Evolutionary conservation across 176 grass and related monocot species (phyloP).

Genomic region (Bromus sterilis): DNA sequence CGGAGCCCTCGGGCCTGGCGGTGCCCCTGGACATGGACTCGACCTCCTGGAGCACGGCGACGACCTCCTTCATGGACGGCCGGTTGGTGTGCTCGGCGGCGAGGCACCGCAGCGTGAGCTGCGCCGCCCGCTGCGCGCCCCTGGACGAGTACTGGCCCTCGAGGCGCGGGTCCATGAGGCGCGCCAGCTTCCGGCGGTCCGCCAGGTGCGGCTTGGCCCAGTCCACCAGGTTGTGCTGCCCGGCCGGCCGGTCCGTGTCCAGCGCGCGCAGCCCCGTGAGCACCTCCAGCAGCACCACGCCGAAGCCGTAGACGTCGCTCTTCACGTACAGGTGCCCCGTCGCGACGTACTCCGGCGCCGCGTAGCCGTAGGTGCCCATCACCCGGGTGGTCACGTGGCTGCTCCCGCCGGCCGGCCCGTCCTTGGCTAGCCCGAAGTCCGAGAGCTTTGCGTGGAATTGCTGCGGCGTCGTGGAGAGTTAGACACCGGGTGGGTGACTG

Average conservation of each 20-base stretch:
- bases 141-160: constrained; percentile 52
- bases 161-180: constrained; percentile 62
- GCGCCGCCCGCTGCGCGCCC: constrained; percentile 41
- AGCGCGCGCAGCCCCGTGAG: constrained; percentile 61
- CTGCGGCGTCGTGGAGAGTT: constrained; percentile 5
- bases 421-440: constrained; percentile 51
- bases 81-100: constrained; percentile 49
- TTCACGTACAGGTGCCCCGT: constrained; percentile 75
- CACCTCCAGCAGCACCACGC: constrained; percentile 75
- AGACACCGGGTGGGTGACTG: neutral
- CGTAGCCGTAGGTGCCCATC: constrained; percentile 86
- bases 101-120: constrained; percentile 55
- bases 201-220: constrained; percentile 55
- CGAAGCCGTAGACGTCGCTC: constrained; percentile 80
- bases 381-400: constrained; percentile 77
- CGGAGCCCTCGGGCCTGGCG: neutral
- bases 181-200: constrained; percentile 35
- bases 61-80: constrained; percentile 64
- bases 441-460: constrained; percentile 58
- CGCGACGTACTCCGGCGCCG: constrained; percentile 85
- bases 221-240: constrained; percentile 57
- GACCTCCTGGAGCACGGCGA: constrained; percentile 44
- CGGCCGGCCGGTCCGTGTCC: constrained; percentile 41
- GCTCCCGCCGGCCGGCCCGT: constrained; percentile 31
- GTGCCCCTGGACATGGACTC: constrained; percentile 30